A percentile compares a stretch with the other conserved stretches of the same genome.
Conservation (phyloP, 805 yeast genomes). For the Metschnikowia bowlesiae region DNA sequence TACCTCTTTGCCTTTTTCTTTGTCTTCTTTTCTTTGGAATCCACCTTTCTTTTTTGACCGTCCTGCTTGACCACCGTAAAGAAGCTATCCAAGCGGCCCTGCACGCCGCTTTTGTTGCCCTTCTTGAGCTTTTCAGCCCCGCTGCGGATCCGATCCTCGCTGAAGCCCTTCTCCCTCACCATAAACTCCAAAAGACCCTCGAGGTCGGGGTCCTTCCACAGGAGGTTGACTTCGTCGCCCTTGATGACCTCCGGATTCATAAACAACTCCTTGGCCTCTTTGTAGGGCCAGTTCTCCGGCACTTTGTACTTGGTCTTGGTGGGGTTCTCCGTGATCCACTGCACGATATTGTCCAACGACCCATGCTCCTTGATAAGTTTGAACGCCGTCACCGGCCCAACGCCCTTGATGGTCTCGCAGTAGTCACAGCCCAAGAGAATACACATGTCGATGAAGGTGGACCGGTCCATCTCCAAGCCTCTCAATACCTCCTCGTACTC, state of each 20-base stretch:
- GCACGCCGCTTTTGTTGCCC: constrained; percentile 79
- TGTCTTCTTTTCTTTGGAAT: constrained; percentile 29
- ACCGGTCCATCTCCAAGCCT: constrained; percentile 68
- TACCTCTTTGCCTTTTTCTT: constrained; percentile 22
- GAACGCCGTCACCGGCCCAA: constrained; percentile 93
- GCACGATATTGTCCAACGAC: constrained; percentile 72
- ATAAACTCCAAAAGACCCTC: constrained; percentile 78
- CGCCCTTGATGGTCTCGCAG: constrained; percentile 90
- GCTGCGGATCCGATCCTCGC: constrained; percentile 82
- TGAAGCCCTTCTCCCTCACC: constrained; percentile 85
- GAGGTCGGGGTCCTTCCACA: constrained; percentile 87
- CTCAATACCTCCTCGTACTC: constrained; percentile 62
- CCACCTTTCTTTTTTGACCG: constrained; percentile 37
- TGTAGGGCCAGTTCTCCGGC: constrained; percentile 93
- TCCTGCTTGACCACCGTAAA: constrained; percentile 57
- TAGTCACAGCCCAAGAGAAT: constrained; percentile 95
- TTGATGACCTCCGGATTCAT: constrained; percentile 73
- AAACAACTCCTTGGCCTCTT: constrained; percentile 82
- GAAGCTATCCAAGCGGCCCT: constrained; percentile 90
- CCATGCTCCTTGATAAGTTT: constrained; percentile 85
- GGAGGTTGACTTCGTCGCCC: constrained; percentile 59
- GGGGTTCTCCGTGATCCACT: constrained; percentile 52
- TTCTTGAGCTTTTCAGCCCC: constrained; percentile 85
- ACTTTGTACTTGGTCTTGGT: constrained; percentile 65
- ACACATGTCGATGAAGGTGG: constrained; percentile 84